Evolutionary conservation across 2,329 filamentous ascomycete genomes (phyloP).

Genomic region (Tolypocladium pustulatum): DNA sequence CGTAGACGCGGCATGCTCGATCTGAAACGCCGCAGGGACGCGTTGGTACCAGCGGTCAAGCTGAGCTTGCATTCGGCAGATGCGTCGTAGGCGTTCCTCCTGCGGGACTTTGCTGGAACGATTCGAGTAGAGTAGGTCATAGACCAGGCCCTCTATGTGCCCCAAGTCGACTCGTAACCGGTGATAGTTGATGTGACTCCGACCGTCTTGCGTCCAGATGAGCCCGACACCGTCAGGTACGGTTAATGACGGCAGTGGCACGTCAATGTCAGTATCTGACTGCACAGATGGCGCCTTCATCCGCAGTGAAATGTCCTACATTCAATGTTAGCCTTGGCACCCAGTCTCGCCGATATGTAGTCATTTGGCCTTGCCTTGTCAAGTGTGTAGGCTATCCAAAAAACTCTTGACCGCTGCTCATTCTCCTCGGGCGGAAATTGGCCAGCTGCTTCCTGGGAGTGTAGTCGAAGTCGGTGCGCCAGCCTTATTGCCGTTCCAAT

Average conservation of each 20-base stretch:
- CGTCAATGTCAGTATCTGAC: slow-evolving; percentile 27
- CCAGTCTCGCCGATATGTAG: neutral
- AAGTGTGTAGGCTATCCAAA: slow-evolving; percentile 29
- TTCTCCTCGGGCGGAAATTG: slow-evolving; percentile 17
- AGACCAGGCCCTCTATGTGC: slow-evolving; percentile 28
- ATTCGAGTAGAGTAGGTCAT: slow-evolving; percentile 26
- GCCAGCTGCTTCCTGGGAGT: slow-evolving; percentile 15
- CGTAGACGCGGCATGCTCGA: slow-evolving; percentile 19
- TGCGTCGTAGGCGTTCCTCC: slow-evolving; percentile 17
- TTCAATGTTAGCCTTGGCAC: slow-evolving; percentile 7
- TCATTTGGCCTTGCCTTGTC: slow-evolving; percentile 21
- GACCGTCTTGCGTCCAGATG: slow-evolving; percentile 23
- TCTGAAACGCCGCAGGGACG: slow-evolving; percentile 21
- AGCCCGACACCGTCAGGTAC: slow-evolving; percentile 20
- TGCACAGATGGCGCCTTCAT: slow-evolving; percentile 26
- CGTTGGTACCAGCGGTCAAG: slow-evolving; percentile 25
- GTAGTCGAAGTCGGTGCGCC: slow-evolving; percentile 24
- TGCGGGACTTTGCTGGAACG: slow-evolving; percentile 14
- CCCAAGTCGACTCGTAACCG: slow-evolving; percentile 27
- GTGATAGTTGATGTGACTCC: slow-evolving; percentile 24
- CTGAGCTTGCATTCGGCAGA: slow-evolving; percentile 17
- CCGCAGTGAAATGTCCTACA: slow-evolving; percentile 22
- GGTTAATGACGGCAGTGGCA: slow-evolving; percentile 21
- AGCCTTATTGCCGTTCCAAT: slow-evolving; percentile 27
- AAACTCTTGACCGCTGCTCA: slow-evolving; percentile 24